Conservation (phyloP, 2,329 filamentous ascomycete species). For the Blastomyces gilchristii region DNA sequence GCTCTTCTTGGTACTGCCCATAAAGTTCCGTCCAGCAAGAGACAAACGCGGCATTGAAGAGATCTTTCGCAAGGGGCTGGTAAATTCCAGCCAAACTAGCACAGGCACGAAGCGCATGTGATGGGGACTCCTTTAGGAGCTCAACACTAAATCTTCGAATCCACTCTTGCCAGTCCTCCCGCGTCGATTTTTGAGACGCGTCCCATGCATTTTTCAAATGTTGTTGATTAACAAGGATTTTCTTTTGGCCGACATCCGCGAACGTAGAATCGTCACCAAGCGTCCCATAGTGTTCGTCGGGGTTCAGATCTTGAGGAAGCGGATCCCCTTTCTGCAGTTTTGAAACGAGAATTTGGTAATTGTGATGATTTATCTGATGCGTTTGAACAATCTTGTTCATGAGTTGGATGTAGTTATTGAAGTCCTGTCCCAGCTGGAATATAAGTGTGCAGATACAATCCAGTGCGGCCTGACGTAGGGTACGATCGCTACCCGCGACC, state of each 20-base stretch:
- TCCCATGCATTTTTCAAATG: conserved; percentile 97
- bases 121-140: conserved; percentile 85
- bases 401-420: conserved; percentile 84
- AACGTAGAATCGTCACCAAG: conserved; percentile 70
- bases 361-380: conserved; percentile 75
- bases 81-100: conserved; percentile 85
- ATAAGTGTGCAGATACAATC: conserved; percentile 93
- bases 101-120: conserved; percentile 87
- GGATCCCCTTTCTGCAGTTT: conserved; percentile 93
- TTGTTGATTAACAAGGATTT: conserved; percentile 92
- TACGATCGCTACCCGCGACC: conserved; percentile 60
- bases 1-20: conserved; percentile 91
- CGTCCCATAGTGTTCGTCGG: conserved; percentile 68
- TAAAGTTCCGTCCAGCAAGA: conserved; percentile 98
- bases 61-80: conserved; percentile 75
- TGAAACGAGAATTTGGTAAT: conserved; percentile 83
- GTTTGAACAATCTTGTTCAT: conserved; percentile 74
- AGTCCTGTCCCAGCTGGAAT: conserved; percentile 91
- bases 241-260: conserved; percentile 79
- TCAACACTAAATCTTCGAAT: conserved; percentile 94
- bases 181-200: conserved; percentile 89
- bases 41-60: conserved; percentile 98
- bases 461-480: conserved; percentile 68
- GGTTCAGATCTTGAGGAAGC: conserved; percentile 86
- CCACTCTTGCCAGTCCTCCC: conserved; percentile 99